phyloP scores from a whole-genome alignment of 257 asterid genomes.

The Rauvolfia tetraphylla region DNA sequence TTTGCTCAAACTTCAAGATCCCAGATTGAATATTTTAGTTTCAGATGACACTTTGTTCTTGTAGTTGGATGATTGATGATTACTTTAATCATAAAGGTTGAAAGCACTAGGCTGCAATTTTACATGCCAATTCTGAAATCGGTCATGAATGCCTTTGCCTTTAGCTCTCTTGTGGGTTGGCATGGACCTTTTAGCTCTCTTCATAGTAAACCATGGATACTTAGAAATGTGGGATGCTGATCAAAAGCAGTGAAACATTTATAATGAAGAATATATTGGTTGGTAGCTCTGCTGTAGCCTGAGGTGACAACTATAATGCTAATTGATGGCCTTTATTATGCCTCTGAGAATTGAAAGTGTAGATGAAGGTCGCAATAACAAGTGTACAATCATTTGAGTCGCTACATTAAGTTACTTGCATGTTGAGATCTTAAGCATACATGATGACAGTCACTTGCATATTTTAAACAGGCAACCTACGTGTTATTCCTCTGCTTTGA shows the following conservation, averaged over 20 bases:
- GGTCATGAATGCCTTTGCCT: not conserved
- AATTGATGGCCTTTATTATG: not conserved
- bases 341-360: not conserved
- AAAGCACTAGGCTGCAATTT: not conserved
- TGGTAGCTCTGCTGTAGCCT: not conserved
- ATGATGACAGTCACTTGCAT: not conserved
- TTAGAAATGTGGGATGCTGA: not conserved
- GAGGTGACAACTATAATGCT: not conserved
- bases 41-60: not conserved
- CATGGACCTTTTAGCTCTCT: not conserved
- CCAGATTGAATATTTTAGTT: not conserved
- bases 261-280: slow-evolving; percentile 2
- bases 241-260: not conserved
- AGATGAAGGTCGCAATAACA: no score
- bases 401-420: not conserved
- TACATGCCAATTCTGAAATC: not conserved
- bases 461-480: not conserved
- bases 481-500: not conserved
- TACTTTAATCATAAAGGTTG: not conserved
- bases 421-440: not conserved
- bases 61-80: slow-evolving; percentile 4
- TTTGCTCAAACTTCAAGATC: not conserved
- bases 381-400: not conserved
- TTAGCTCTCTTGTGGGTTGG: not conserved
- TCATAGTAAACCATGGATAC: not conserved